phyloP scores from a whole-genome alignment of 441 rosid species.

The Erodium texanum region DNA sequence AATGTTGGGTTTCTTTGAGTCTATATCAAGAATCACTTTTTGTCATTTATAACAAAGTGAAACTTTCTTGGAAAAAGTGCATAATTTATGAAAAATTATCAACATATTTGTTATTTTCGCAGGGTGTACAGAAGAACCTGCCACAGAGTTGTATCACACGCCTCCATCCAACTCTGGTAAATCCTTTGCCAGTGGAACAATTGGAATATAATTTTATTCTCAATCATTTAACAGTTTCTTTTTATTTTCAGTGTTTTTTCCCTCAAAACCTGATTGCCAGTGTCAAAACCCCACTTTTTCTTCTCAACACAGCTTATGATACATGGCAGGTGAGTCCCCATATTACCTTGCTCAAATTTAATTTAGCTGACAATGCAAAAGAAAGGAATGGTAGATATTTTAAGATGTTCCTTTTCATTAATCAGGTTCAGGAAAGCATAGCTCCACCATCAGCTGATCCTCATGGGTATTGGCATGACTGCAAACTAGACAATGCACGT shows the following conservation, averaged over 20 bases:
- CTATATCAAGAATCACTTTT: background rate
- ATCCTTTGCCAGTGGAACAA: background rate
- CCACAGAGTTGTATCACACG: slow-evolving; percentile 21
- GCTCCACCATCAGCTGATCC: slow-evolving; percentile 89
- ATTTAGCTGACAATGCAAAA: slow-evolving; percentile 34
- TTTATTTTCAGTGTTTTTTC: slow-evolving; percentile 27
- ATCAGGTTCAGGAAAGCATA: slow-evolving; percentile 7
- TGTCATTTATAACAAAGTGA: background rate
- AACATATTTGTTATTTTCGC: background rate
- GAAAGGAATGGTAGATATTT: background rate
- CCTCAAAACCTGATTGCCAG: slow-evolving; percentile 26
- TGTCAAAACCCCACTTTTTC: slow-evolving; percentile 18
- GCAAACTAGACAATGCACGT: slow-evolving; percentile 64
- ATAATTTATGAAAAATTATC: background rate
- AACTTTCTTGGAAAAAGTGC: background rate
- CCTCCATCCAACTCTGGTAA: slow-evolving; percentile 25
- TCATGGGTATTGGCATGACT: slow-evolving; percentile 70
- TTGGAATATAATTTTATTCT: background rate
- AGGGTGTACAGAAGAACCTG: slow-evolving; percentile 21
- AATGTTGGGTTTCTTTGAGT: background rate
- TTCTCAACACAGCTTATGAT: slow-evolving; percentile 65
- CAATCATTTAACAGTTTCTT: background rate
- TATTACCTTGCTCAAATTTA: slow-evolving; percentile 46
- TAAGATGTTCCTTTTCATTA: background rate
- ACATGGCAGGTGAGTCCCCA: slow-evolving; percentile 10